These are phyloP conservation scores for Diutina neorugosa DNA, from an alignment of 1,139 yeast species.

Conservation along the genomic window DNA sequence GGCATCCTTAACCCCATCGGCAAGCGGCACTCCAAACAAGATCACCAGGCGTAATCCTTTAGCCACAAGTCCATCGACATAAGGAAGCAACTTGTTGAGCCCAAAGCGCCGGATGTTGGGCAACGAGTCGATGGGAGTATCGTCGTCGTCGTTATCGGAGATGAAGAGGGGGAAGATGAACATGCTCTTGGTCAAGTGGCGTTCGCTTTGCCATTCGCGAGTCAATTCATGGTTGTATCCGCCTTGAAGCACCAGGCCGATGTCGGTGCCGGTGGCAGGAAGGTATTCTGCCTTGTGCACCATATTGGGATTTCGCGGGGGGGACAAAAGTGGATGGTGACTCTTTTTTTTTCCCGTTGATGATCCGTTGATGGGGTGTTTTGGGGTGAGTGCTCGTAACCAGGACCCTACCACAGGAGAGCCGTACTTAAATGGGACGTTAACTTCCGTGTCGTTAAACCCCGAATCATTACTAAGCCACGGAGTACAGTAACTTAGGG, in stretches of 20 bases:
- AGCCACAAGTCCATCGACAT: conserved; percentile 52
- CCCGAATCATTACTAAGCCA: too few species aligned
- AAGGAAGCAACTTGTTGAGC: conserved; percentile 63
- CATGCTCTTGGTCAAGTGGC: conserved; percentile 77
- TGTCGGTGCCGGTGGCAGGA: conserved; percentile 42
- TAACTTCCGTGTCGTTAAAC: too few species aligned
- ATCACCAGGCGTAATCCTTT: conserved; percentile 84
- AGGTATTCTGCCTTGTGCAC: conserved; percentile 60
- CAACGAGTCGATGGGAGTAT: conserved; percentile 55
- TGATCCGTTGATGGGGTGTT: neutral
- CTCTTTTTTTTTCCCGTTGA: neutral
- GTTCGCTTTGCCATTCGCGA: conserved; percentile 84
- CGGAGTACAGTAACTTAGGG: too few species aligned
- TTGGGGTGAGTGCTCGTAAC: neutral
- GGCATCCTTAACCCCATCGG: conserved; percentile 63
- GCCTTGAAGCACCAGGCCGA: conserved; percentile 79
- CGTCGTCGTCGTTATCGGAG: conserved; percentile 75
- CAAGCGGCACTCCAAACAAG: conserved; percentile 82
- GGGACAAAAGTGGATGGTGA: neutral
- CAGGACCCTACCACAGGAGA: neutral
- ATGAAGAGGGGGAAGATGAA: conserved; percentile 88
- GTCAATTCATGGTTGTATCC: conserved; percentile 88
- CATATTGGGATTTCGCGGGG: conserved; percentile 13
- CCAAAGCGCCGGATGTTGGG: conserved; percentile 90
- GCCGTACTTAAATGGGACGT: too few species aligned